Percentiles rank a stretch among this genome's conserved stretches.
Conservation (phyloP, 2,329 filamentous ascomycete genomes). For the Neonectria coccinea region DNA sequence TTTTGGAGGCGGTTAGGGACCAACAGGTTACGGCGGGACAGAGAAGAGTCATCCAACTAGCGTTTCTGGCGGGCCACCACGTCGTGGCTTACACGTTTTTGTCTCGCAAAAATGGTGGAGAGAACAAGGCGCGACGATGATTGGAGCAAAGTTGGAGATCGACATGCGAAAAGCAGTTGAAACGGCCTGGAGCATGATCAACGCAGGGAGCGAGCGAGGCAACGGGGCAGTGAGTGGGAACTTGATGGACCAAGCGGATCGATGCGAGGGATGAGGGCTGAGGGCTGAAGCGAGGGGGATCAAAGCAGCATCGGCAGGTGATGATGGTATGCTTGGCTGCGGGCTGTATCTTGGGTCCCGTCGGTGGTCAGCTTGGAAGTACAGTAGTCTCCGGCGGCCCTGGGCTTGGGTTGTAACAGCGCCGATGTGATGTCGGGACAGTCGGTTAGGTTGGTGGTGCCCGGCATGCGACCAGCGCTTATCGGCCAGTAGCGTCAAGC, state of each 20-base stretch:
- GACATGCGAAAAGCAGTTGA: slow-evolving; percentile 39
- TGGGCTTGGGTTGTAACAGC: slow-evolving; percentile 22
- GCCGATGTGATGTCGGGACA: slow-evolving; percentile 3
- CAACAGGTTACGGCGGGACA: not conserved
- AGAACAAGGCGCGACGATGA: slow-evolving; percentile 22
- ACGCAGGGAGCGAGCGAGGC: slow-evolving; percentile 39
- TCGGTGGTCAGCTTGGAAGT: slow-evolving; percentile 3
- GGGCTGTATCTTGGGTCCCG: slow-evolving; percentile 2
- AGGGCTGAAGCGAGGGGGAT: not conserved
- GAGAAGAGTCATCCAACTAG: slow-evolving; percentile 8
- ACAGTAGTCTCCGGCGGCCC: slow-evolving; percentile 10
- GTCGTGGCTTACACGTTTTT: slow-evolving; percentile 23
- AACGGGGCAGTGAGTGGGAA: slow-evolving; percentile 35
- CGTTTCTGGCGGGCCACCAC: slow-evolving; percentile 10
- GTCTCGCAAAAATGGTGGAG: slow-evolving; percentile 5
- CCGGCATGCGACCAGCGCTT: slow-evolving; percentile 17
- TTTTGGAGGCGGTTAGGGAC: slow-evolving; percentile 5
- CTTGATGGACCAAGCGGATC: slow-evolving; percentile 17
- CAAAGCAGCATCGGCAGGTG: slow-evolving; percentile 9
- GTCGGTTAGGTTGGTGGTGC: slow-evolving; percentile 6
- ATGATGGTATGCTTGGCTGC: slow-evolving; percentile 13
- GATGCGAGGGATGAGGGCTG: slow-evolving; percentile 5
- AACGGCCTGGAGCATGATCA: slow-evolving; percentile 43
- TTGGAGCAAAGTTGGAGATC: slow-evolving; percentile 40
- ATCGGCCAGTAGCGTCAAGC: slow-evolving; percentile 5